These are phyloP conservation scores for Cochlearia excelsa DNA, from an alignment of 345 rosid genomes.

Conservation along the genomic window DNA sequence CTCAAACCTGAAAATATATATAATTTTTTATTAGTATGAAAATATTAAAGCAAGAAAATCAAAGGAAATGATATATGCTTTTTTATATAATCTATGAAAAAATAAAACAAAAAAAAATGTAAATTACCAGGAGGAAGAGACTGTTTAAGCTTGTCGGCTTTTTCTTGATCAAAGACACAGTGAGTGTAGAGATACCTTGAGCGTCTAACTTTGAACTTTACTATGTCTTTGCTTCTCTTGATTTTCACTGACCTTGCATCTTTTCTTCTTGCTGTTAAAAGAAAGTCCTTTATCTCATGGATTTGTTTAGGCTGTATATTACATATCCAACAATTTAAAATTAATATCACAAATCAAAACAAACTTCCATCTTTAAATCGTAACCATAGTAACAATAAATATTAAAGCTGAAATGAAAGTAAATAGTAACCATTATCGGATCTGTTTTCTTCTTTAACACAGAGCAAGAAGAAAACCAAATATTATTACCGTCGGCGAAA, in stretches of 20 bases:
- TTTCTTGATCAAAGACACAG: slow-evolving; percentile 77
- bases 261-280: slow-evolving; percentile 91
- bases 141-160: slow-evolving; percentile 93
- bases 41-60: too few species aligned
- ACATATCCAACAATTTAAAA: too few species aligned
- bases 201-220: slow-evolving; percentile 40
- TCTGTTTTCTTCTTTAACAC: slow-evolving; percentile 1
- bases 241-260: slow-evolving; percentile 89
- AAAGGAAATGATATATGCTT: too few species aligned
- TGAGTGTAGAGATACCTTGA: slow-evolving; percentile 78
- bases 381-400: not conserved
- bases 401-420: not conserved
- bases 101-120: too few species aligned
- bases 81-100: too few species aligned
- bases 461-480: slow-evolving; percentile 9
- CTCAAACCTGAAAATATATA: too few species aligned
- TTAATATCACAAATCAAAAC: too few species aligned
- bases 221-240: slow-evolving; percentile 74
- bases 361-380: not conserved
- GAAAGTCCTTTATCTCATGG: slow-evolving; percentile 94
- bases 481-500: not conserved
- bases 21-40: too few species aligned
- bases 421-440: slow-evolving; percentile 24
- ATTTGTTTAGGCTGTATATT: slow-evolving; percentile 79
- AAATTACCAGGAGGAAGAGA: slow-evolving; percentile 88